phyloP scores from a whole-genome alignment of 345 rosid genomes.

The Linum lewisii region DNA sequence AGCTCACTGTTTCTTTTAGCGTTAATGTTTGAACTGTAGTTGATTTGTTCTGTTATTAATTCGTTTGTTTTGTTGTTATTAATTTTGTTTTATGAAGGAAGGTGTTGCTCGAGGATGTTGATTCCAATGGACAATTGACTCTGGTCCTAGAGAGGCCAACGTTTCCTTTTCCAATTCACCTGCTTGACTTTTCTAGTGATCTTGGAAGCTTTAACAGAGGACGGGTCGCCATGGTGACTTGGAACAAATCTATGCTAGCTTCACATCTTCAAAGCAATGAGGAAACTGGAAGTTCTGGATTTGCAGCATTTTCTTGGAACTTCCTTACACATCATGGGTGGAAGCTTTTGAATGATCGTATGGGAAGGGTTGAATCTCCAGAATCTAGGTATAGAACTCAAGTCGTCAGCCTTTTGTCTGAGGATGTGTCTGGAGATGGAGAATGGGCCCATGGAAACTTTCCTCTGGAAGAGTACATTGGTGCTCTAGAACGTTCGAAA shows the following conservation, averaged over 20 bases:
- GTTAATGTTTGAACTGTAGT: slow-evolving; percentile 4
- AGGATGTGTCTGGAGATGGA: slow-evolving; percentile 62
- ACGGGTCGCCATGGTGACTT: slow-evolving; percentile 57
- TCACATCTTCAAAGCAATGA: slow-evolving; percentile 39
- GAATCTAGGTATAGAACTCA: slow-evolving; percentile 35
- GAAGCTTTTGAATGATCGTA: slow-evolving; percentile 42
- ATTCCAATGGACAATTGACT: slow-evolving; percentile 33
- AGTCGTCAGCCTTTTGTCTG: slow-evolving; percentile 61
- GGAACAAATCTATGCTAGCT: slow-evolving; percentile 47
- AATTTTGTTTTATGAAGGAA: slow-evolving; percentile 54
- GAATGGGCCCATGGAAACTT: slow-evolving; percentile 93
- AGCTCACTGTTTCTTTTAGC: too few species aligned
- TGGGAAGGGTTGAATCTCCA: slow-evolving; percentile 24
- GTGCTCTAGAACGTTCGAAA: slow-evolving; percentile 78
- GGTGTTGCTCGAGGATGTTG: slow-evolving; percentile 46
- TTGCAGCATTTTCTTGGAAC: slow-evolving; percentile 66
- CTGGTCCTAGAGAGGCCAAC: slow-evolving; percentile 80
- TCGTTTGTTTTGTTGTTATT: slow-evolving; percentile 24
- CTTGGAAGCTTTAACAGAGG: slow-evolving; percentile 69
- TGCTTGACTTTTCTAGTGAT: slow-evolving; percentile 35
- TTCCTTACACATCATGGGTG: slow-evolving; percentile 46
- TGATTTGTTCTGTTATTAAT: slow-evolving; percentile 13
- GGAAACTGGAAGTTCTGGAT: slow-evolving; percentile 66
- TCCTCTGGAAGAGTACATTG: slow-evolving; percentile 77
- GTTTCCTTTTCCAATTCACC: slow-evolving; percentile 72